Conservation (phyloP, 2,329 filamentous ascomycete genomes). For the Colletotrichum sp. region DNA sequence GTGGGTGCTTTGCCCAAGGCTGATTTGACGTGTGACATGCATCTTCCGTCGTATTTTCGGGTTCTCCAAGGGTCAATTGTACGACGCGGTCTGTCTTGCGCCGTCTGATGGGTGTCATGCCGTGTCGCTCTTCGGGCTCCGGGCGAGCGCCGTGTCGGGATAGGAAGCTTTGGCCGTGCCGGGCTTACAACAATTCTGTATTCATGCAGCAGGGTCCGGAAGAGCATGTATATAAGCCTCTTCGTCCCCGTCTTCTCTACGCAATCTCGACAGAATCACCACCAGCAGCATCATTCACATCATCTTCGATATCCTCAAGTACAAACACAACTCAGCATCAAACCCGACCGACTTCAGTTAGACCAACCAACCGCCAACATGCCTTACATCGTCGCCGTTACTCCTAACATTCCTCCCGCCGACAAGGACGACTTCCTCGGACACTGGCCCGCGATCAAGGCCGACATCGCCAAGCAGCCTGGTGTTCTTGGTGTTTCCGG, state of each 20-base stretch:
- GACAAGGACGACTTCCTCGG: conserved; percentile 18
- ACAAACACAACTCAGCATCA: background rate
- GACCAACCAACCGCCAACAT: background rate
- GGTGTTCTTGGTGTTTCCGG: background rate
- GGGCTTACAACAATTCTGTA: background rate
- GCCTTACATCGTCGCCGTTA: conserved; percentile 4
- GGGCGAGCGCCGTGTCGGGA: background rate
- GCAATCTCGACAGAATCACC: rapidly evolving
- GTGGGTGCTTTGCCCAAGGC: background rate
- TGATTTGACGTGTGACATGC: background rate
- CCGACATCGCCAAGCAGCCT: conserved; percentile 1
- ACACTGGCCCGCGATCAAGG: background rate
- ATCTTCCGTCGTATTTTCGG: background rate
- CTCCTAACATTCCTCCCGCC: background rate
- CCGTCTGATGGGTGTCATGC: background rate
- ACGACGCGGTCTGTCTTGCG: background rate
- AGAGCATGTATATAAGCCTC: background rate
- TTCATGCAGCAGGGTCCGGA: background rate
- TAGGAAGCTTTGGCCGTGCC: background rate
- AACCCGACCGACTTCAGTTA: background rate
- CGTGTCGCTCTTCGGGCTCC: background rate
- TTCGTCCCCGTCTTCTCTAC: background rate
- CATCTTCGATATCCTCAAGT: background rate
- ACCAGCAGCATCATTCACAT: background rate
- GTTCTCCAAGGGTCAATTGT: background rate